Conservation (phyloP, 2,329 filamentous ascomycete species). For the Stemphylium lycopersici region DNA sequence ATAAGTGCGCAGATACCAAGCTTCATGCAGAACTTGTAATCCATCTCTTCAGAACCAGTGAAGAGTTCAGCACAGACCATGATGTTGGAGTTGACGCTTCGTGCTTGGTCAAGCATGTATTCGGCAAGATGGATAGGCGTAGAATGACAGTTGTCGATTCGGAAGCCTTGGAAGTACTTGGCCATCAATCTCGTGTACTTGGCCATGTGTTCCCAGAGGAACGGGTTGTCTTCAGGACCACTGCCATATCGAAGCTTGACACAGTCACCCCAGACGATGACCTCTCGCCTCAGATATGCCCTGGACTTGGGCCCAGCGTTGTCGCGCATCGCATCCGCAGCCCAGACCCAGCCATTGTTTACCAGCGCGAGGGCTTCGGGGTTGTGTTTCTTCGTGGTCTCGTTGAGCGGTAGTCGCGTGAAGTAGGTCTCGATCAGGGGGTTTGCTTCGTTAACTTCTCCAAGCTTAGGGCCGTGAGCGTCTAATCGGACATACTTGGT, state of each 20-base stretch:
- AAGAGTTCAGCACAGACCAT: slow-evolving; percentile 96
- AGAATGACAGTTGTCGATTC: slow-evolving; percentile 98
- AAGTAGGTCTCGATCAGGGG: slow-evolving; percentile 95
- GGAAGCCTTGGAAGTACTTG: slow-evolving; percentile 92
- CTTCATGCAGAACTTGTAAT: slow-evolving; percentile 93
- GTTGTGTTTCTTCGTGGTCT: slow-evolving; percentile 76
- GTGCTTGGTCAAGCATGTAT: slow-evolving; percentile 92
- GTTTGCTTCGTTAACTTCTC: slow-evolving; percentile 75
- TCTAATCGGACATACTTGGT: slow-evolving; percentile 96
- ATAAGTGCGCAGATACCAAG: slow-evolving; percentile 91
- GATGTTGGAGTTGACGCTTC: slow-evolving; percentile 82
- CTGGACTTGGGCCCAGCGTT: slow-evolving; percentile 88
- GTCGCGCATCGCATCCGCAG: slow-evolving; percentile 90
- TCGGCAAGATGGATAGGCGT: slow-evolving; percentile 94
- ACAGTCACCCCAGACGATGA: slow-evolving; percentile 98
- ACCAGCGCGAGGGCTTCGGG: slow-evolving; percentile 79
- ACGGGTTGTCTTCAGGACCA: slow-evolving; percentile 83
- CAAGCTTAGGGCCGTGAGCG: slow-evolving; percentile 84
- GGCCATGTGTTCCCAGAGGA: slow-evolving; percentile 94
- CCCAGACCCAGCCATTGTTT: slow-evolving; percentile 99
- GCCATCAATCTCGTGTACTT: slow-evolving; percentile 90
- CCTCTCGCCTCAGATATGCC: slow-evolving; percentile 93
- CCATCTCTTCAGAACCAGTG: slow-evolving; percentile 92
- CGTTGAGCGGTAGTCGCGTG: slow-evolving; percentile 81
- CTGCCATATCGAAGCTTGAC: slow-evolving; percentile 93